Evolutionary conservation across 2,329 filamentous ascomycete genomes (phyloP), one percentile per base, ranked within the genome.

Genomic region (Podosphaera fusca): DNA sequence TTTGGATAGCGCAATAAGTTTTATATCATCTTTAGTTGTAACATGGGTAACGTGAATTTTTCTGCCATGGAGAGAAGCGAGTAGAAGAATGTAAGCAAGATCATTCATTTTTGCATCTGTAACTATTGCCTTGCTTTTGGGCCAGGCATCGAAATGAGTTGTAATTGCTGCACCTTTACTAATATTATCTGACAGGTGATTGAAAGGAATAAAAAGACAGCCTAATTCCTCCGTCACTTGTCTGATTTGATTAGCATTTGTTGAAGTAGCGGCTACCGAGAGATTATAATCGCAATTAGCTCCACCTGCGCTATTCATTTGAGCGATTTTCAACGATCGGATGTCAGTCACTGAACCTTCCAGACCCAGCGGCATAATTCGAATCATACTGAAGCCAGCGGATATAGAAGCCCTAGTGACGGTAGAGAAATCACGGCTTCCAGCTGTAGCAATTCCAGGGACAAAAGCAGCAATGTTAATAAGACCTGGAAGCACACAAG

Each of bases 381-480:
- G 79, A 59, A 88, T 76, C 85, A 89, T 89, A 68, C 75, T 85
- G 71, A 88, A 89, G 59, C 85, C 85, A 55, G 82, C 75, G 46
- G 81, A 77, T 59, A 87, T 78, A 4, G 85, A 88, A 42, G 84
- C 81, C 70, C 81, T 84, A 60, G 81, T 85, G 50, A 87, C 79
- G 30, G 72, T 69, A 67, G 84, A 75, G 63, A 89, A 79, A 64
- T 88, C 85, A 33, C 75, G 71, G 66, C 79, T 86, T 45, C 76
- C 77, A 30, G 75, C 69, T 10, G 77, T 77, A 21, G 81, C 79
- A 59, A 89, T 75, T 10, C 81, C 84, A 14, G 85, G 85, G 55
- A 89, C 83, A 63, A 89, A 89, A 12, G 85, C 80, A n/a, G 83
- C 82, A 60, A 88, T 75, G 66, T 88, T 89, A 70, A 89, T 79